Base-by-base conservation (phyloP, 2,329 filamentous ascomycete species). In the Pyrenochaeta sp. region DNA sequence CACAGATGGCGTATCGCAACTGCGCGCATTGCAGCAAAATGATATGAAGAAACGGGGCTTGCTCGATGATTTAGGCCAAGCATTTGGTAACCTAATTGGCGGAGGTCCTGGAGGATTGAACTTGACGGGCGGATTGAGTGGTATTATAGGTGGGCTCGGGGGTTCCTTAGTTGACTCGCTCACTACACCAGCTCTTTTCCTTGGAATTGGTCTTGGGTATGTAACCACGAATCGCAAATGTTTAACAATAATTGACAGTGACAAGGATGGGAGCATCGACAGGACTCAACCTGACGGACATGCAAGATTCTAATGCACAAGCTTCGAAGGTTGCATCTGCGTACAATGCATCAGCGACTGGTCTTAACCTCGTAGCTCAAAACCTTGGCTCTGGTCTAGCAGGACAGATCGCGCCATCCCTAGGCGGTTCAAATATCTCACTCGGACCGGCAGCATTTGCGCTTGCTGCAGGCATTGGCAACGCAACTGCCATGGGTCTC, bases 201-300 rank as follows among this genome's bases (percentile, higher is more conserved):
- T 67, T 14, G 63, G 63, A 17, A 61, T 67, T 11, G 63, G 63
- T 21, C 20, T 67, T 41, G 63, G 61, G 61, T 66, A 52, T 7
- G 56, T 41, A 27, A 14, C 6, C 10, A 8, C 21, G 11, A 15
- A 27, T 3, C 21, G 7, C 6, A 10, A n/a, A n/a, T n/a, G n/a
- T n/a, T 19, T 1, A 8, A 26, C 18, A 8, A 23, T 11, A 5
- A 35, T 49, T 62, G 27, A 62, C 35, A 7, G 17, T 2, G 9
- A 13, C 11, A 18, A 66, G 63, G 21, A 59, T 65, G 43, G 63
- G 63, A 21, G 35, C 58, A 26, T 52, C 52, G 10, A 61, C 52
- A n/a, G 55, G 58, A 5, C 51, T 67, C 17, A 63, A 63, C 32
- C 29, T 67, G 13, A 58, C 60, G 8, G 50, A 58, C 11, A 46